phyloP scores from a whole-genome alignment of 2,329 filamentous ascomycete genomes.

The Parastagonospora avenae region DNA sequence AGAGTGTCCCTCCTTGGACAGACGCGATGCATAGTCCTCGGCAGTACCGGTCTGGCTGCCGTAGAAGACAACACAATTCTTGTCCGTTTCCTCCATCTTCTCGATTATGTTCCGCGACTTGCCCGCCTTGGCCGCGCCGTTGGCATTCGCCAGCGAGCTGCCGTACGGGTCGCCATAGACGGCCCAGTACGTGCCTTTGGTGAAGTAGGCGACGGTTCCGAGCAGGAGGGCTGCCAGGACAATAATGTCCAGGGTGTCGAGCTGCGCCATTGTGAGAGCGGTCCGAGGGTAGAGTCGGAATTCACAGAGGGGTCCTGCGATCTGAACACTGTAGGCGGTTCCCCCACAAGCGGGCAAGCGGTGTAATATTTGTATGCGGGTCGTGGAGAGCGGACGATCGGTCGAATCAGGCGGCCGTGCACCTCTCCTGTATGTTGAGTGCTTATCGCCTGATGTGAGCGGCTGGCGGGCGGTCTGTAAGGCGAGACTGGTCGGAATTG shows the following conservation, averaged over 20 bases:
- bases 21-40: slow-evolving; percentile 94
- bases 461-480: not conserved
- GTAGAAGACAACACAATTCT: slow-evolving; percentile 98
- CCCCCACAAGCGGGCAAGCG: slow-evolving; percentile 34
- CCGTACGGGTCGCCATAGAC: slow-evolving; percentile 88
- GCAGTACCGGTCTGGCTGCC: slow-evolving; percentile 98
- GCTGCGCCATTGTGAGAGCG: slow-evolving; percentile 76
- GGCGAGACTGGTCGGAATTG: slow-evolving; percentile 1
- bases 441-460: slow-evolving; percentile 3
- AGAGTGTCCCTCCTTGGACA: slow-evolving; percentile 97
- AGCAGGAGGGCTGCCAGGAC: slow-evolving; percentile 85
- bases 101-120: slow-evolving; percentile 92
- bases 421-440: slow-evolving; percentile 8
- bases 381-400: slow-evolving; percentile 17
- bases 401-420: slow-evolving; percentile 17
- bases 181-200: slow-evolving; percentile 94
- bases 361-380: slow-evolving; percentile 31
- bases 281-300: not conserved
- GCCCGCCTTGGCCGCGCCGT: slow-evolving; percentile 71
- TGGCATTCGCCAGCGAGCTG: slow-evolving; percentile 69
- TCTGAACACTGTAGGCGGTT: slow-evolving; percentile 27
- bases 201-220: slow-evolving; percentile 93
- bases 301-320: slow-evolving; percentile 17
- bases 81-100: slow-evolving; percentile 92
- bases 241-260: slow-evolving; percentile 92